Percentiles rank a stretch among this genome's conserved stretches.
These are phyloP conservation scores for Agaricus sinodeliciosus DNA, from an alignment of 768 basidiomycete species.

Conservation along the genomic window DNA sequence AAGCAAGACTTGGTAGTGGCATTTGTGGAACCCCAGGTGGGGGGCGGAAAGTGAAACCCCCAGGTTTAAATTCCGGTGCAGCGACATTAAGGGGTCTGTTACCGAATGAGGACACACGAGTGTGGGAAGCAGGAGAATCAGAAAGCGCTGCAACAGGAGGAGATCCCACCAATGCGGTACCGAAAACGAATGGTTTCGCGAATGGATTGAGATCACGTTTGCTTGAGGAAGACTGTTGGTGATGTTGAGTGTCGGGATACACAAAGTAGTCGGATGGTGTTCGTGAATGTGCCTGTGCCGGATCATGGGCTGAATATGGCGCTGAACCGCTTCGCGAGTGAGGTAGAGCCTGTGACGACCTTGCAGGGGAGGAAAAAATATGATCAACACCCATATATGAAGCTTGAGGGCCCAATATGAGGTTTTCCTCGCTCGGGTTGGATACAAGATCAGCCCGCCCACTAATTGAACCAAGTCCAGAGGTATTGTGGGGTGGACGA, in stretches of 20 bases:
- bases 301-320: slow-evolving; percentile 56
- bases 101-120: slow-evolving; percentile 43
- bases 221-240: slow-evolving; percentile 18
- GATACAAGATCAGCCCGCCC: slow-evolving; percentile 71
- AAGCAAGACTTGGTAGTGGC: slow-evolving; percentile 17
- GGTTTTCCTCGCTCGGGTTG: slow-evolving; percentile 79
- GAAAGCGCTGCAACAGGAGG: slow-evolving; percentile 17
- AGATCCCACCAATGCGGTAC: slow-evolving; percentile 28
- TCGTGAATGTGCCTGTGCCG: slow-evolving; percentile 60
- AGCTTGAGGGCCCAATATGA: slow-evolving; percentile 17
- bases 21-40: slow-evolving; percentile 61
- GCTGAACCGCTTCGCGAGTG: slow-evolving; percentile 62
- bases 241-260: slow-evolving; percentile 16
- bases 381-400: slow-evolving; percentile 9
- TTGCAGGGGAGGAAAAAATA: slow-evolving; percentile 6
- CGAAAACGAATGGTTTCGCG: slow-evolving; percentile 84
- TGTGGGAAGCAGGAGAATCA: slow-evolving; percentile 28
- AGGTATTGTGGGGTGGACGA: slow-evolving; percentile 54
- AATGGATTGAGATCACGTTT: slow-evolving; percentile 59
- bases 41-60: slow-evolving; percentile 70
- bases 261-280: slow-evolving; percentile 32
- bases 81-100: slow-evolving; percentile 66
- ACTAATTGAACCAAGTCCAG: slow-evolving; percentile 29
- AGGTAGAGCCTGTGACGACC: slow-evolving; percentile 41
- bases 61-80: slow-evolving; percentile 78